Evolutionary conservation across 768 basidiomycete genomes (phyloP), one percentile per base, ranked within the genome.

Genomic region (Collybia mongolica): DNA sequence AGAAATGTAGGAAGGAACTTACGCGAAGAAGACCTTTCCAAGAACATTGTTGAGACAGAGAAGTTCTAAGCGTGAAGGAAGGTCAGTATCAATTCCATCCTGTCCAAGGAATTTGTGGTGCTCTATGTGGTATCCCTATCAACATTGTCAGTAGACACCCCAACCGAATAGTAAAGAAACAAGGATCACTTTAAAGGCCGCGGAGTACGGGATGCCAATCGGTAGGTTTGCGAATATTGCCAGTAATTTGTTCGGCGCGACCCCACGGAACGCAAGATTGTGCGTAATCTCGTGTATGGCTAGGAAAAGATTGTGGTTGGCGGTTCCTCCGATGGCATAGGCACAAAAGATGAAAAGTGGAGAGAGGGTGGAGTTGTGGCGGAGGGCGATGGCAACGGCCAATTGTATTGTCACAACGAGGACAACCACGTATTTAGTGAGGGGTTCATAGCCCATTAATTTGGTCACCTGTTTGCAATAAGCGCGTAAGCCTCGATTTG

Each of bases 231-330:
- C 90, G 46, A 94, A 83, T 53, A 98, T 84, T 5, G 97, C 93
- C 18, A 98, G 72, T 20, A 85, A 65, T 61, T 95, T 93, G 72
- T 98, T 99, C 6, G 86, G 82, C 44, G 72, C 73, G 40, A 98
- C 80, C 19, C 87, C 78, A 54, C 78, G 81, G 73, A 98, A 98
- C 1, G 93, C 97, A 22, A 99, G 79, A 65, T 98, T 98, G 67
- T 99, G 97, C 2, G 95, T 97, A 54, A 99, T 97, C 64, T 99
- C 97, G 64, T 99, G 97, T 47, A 99, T 97, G 38, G 97, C 93
- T 42, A 99, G 82, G 70, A 99, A 99, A 35, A 96, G 79, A 66
- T 98, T 99, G 66, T 99, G 97, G 70, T 98, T 99, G 6, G 89
- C 88, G 0, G 96, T 98, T 2, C 93, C 97, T 1, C 97, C 97